These are phyloP conservation scores for Solanum acaule DNA, from an alignment of 257 asterid species.

Conservation along the genomic window DNA sequence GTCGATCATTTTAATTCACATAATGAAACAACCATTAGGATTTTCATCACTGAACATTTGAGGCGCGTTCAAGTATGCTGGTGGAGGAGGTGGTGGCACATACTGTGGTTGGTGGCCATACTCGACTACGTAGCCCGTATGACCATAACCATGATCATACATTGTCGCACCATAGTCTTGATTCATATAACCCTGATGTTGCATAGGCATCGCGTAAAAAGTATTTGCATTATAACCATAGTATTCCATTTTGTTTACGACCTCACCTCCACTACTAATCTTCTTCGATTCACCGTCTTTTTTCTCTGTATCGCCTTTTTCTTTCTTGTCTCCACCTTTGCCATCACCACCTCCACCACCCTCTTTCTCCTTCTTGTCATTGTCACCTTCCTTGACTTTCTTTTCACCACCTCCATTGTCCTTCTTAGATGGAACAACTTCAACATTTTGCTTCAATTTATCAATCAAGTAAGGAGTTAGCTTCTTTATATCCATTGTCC, in stretches of 20 bases:
- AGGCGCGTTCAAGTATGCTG: conserved; percentile 4
- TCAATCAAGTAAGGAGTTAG: conserved; percentile 48
- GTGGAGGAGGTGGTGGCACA: conserved; percentile 49
- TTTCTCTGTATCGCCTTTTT: not conserved
- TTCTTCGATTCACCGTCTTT: not conserved
- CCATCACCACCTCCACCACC: not conserved
- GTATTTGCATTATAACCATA: conserved; percentile 36
- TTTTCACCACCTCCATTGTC: conserved; percentile 29
- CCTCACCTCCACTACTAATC: not conserved
- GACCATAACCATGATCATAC: conserved; percentile 14
- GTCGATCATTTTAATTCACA: conserved; percentile 26
- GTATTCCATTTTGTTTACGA: conserved; percentile 43
- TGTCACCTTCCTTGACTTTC: conserved; percentile 24
- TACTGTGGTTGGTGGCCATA: conserved; percentile 18
- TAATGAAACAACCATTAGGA: conserved; percentile 68
- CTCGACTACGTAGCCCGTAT: conserved; percentile 28
- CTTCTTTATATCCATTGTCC: conserved; percentile 68
- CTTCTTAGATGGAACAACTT: conserved; percentile 53
- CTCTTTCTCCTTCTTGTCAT: conserved; percentile 17
- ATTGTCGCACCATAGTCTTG: conserved; percentile 15
- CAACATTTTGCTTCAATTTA: conserved; percentile 48
- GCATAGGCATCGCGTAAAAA: conserved; percentile 35
- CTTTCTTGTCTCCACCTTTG: not conserved
- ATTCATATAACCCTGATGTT: conserved; percentile 27
- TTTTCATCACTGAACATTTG: conserved; percentile 89